Evolutionary conservation across 495 filamentous ascomycete species (phyloP).

Genomic region (Podospora comata): DNA sequence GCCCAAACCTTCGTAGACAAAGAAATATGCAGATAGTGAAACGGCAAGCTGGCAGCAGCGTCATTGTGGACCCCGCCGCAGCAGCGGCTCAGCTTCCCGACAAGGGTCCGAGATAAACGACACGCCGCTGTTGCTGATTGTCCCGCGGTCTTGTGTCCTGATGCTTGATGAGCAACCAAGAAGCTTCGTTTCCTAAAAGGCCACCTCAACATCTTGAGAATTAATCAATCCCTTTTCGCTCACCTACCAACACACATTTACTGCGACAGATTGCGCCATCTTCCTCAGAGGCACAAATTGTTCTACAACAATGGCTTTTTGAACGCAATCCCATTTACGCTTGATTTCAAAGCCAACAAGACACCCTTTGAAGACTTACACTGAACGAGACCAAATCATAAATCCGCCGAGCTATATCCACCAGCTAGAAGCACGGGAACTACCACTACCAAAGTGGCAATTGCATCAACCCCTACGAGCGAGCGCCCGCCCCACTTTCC

Average conservation of each 20-base stretch:
- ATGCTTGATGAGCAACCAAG: background rate
- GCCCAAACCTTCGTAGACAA: no score
- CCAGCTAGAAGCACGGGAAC: background rate
- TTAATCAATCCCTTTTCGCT: background rate
- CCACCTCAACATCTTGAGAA: constrained; percentile 25
- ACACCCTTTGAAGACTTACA: background rate
- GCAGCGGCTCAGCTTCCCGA: constrained; percentile 8
- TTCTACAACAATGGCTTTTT: background rate
- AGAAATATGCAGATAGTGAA: background rate
- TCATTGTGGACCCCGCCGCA: background rate
- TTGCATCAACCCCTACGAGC: background rate
- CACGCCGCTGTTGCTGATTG: background rate
- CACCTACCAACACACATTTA: background rate
- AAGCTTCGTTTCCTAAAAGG: constrained; percentile 10
- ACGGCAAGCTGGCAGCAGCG: background rate
- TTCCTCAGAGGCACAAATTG: background rate
- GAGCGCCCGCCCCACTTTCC: background rate
- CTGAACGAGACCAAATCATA: background rate
- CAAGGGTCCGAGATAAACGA: constrained; percentile 12
- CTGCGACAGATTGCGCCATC: background rate
- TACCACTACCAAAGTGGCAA: background rate
- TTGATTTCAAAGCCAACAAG: background rate
- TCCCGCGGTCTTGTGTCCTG: background rate
- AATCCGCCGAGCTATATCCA: background rate
- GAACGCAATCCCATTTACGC: background rate